Percentiles rank a stretch among this genome's conserved stretches.
These are phyloP conservation scores for Picochlorum sp. DNA, from an alignment of 139 green algal genomes.

Conservation along the genomic window DNA sequence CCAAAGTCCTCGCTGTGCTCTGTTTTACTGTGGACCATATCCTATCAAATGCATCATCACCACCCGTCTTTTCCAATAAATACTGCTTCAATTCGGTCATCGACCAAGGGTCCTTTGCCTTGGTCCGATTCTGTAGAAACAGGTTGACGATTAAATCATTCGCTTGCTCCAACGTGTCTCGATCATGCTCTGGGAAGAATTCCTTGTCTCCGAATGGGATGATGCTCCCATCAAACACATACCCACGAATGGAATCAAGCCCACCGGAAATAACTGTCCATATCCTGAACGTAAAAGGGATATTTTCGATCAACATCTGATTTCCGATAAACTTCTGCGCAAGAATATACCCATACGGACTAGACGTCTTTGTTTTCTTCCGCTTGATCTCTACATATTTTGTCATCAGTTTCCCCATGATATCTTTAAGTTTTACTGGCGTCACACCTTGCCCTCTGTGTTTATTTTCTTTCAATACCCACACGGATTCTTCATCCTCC, in stretches of 20 bases:
- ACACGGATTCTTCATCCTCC: slow-evolving; percentile 16
- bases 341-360: slow-evolving; percentile 27
- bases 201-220: slow-evolving; percentile 38
- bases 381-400: slow-evolving; percentile 5
- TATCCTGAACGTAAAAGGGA: slow-evolving; percentile 47
- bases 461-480: slow-evolving; percentile 56
- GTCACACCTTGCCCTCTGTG: slow-evolving; percentile 49
- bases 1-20: slow-evolving; percentile 19
- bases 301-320: slow-evolving; percentile 34
- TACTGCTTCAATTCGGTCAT: slow-evolving; percentile 36
- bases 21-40: slow-evolving; percentile 29
- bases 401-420: background rate
- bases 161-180: background rate
- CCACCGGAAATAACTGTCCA: slow-evolving; percentile 49
- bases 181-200: background rate
- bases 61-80: slow-evolving; percentile 12
- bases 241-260: slow-evolving; percentile 31
- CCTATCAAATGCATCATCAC: slow-evolving; percentile 6
- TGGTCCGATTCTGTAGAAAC: slow-evolving; percentile 43
- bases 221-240: slow-evolving; percentile 50
- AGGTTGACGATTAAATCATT: slow-evolving; percentile 52
- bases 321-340: slow-evolving; percentile 45
- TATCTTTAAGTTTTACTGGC: background rate
- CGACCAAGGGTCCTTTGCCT: slow-evolving; percentile 40
- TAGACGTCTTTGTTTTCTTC: background rate